phyloP scores from a whole-genome alignment of 1,139 yeast species.

The Hansenula lynferdii region DNA sequence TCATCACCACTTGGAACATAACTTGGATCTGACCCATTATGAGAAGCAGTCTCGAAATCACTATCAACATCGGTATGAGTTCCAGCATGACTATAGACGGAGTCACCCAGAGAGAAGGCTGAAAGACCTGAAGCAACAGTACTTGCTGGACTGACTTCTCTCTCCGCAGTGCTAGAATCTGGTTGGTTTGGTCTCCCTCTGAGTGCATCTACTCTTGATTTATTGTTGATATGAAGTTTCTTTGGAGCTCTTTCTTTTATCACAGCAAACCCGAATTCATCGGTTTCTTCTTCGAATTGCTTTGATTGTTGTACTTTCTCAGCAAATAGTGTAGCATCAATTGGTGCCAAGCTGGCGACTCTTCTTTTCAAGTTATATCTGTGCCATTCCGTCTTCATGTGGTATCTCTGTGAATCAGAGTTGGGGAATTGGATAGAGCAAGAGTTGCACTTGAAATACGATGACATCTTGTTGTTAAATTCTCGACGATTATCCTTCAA shows the following conservation, averaged over 20 bases:
- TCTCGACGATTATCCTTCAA: not conserved
- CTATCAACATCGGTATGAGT: conserved; percentile 35
- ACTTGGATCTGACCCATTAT: conserved; percentile 35
- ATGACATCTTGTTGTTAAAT: conserved; percentile 60
- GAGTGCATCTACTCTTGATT: conserved; percentile 28
- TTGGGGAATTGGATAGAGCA: conserved; percentile 76
- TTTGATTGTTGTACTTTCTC: conserved; percentile 52
- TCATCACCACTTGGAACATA: conserved; percentile 18
- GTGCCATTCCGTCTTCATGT: conserved; percentile 91
- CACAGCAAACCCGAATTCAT: conserved; percentile 61
- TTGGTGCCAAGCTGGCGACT: conserved; percentile 80
- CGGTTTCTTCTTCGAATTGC: conserved; percentile 47
- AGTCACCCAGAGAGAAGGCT: conserved; percentile 61
- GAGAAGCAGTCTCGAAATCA: conserved; percentile 43
- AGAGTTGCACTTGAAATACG: conserved; percentile 88
- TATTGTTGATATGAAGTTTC: conserved; percentile 44
- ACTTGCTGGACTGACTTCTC: conserved; percentile 47
- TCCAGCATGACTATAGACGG: conserved; percentile 32
- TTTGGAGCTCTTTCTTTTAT: conserved; percentile 26
- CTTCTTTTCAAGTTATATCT: conserved; percentile 89
- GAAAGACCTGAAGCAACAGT: conserved; percentile 57
- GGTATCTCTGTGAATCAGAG: conserved; percentile 78
- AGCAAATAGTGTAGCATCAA: conserved; percentile 75
- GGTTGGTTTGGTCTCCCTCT: conserved; percentile 9
- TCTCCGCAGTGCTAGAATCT: not conserved